Conservation (phyloP, 2,329 filamentous ascomycete species). For the Hypoxylon sp. region DNA sequence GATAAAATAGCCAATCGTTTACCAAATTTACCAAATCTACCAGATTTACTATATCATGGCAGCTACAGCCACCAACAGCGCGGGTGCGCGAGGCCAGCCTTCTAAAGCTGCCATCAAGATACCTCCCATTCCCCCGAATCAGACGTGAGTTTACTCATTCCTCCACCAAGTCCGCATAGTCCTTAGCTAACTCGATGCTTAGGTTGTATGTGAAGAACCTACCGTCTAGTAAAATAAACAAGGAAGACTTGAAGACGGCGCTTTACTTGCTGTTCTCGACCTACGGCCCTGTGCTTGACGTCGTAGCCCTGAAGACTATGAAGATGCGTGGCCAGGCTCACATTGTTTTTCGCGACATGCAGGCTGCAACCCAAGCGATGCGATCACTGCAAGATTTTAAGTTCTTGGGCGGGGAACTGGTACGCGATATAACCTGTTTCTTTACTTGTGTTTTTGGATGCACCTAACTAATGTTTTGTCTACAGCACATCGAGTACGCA, state of each 20-base stretch:
- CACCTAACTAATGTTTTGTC: slow-evolving; percentile 20
- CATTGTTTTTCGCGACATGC: slow-evolving; percentile 86
- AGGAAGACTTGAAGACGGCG: slow-evolving; percentile 83
- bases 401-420: slow-evolving; percentile 86
- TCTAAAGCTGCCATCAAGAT: slow-evolving; percentile 55
- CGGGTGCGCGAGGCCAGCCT: slow-evolving; percentile 38
- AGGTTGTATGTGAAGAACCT: slow-evolving; percentile 92
- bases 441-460: slow-evolving; percentile 2
- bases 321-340: slow-evolving; percentile 98
- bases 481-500: slow-evolving; percentile 87
- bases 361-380: slow-evolving; percentile 95
- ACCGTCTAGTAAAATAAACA: slow-evolving; percentile 85
- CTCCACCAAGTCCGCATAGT: slow-evolving; percentile 18
- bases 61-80: slow-evolving; percentile 45
- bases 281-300: slow-evolving; percentile 90
- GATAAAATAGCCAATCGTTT: slow-evolving; percentile 1
- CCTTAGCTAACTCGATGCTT: slow-evolving; percentile 22
- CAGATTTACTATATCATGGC: slow-evolving; percentile 41
- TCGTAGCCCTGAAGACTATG: slow-evolving; percentile 86
- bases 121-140: slow-evolving; percentile 71
- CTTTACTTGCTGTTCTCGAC: slow-evolving; percentile 95
- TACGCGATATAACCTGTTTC: slow-evolving; percentile 54
- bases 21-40: not conserved
- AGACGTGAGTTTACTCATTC: slow-evolving; percentile 67
- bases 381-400: slow-evolving; percentile 84